Evolutionary conservation across 805 yeast genomes (phyloP).

Genomic region (Metschnikowia proteae): DNA sequence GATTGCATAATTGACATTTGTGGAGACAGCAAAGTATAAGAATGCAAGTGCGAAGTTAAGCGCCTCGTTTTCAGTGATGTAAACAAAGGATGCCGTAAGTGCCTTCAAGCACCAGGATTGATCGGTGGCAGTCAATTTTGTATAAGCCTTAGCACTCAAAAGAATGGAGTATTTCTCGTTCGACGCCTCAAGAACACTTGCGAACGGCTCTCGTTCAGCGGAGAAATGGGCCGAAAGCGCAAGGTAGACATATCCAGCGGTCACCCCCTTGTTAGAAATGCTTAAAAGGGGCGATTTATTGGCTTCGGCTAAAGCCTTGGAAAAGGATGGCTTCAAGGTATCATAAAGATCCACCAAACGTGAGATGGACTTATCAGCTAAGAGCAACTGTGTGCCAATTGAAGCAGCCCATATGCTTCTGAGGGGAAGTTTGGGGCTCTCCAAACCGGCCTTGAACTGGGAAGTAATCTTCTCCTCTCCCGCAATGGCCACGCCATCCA

Average conservation of each 20-base stretch:
- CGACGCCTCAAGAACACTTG: slow-evolving; percentile 21
- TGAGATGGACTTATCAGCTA: slow-evolving; percentile 4
- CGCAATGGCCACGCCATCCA: slow-evolving; percentile 4
- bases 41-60: slow-evolving; percentile 44
- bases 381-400: slow-evolving; percentile 36
- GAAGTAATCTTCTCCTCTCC: slow-evolving; percentile 18
- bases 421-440: slow-evolving; percentile 59
- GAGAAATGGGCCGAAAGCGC: slow-evolving; percentile 19
- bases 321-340: slow-evolving; percentile 22
- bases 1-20: slow-evolving; percentile 28
- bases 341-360: slow-evolving; percentile 7
- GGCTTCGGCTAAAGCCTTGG: slow-evolving; percentile 39
- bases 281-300: slow-evolving; percentile 51
- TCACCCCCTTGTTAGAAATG: slow-evolving; percentile 48
- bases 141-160: slow-evolving; percentile 44
- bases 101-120: slow-evolving; percentile 52
- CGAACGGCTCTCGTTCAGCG: slow-evolving; percentile 6
- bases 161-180: slow-evolving; percentile 49
- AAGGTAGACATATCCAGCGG: slow-evolving; percentile 52
- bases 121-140: slow-evolving; percentile 49
- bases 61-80: slow-evolving; percentile 10
- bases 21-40: slow-evolving; percentile 46
- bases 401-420: slow-evolving; percentile 65
- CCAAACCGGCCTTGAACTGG: slow-evolving; percentile 53
- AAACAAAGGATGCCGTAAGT: slow-evolving; percentile 29